Evolutionary conservation across 345 rosid species (phyloP).

Genomic region (Hirschfeldia incana): DNA sequence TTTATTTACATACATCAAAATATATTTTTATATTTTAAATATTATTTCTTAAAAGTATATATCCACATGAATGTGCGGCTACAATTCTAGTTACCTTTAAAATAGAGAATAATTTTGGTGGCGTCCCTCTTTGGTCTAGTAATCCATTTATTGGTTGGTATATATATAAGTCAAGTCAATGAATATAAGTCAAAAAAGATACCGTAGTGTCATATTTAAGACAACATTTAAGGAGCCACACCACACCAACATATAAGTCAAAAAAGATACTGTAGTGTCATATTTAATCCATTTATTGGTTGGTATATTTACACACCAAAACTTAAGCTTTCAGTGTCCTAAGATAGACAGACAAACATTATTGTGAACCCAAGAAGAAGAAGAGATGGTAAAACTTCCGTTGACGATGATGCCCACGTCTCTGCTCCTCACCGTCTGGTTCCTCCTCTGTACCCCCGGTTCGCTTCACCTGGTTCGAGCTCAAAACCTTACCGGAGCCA

Average conservation of each 20-base stretch:
- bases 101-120: too few species aligned
- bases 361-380: not conserved
- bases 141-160: too few species aligned
- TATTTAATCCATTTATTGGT: too few species aligned
- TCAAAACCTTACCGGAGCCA: constrained; percentile 25
- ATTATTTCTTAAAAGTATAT: too few species aligned
- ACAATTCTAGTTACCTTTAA: too few species aligned
- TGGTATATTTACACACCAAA: not conserved
- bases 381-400: not conserved
- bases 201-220: not conserved
- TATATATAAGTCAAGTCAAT: not conserved
- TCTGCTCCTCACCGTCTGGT: constrained; percentile 22
- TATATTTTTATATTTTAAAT: too few species aligned
- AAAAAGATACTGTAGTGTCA: too few species aligned
- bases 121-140: too few species aligned
- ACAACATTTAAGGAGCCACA: not conserved
- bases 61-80: too few species aligned
- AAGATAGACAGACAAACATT: not conserved
- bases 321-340: not conserved
- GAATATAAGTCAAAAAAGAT: not conserved
- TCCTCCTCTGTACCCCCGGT: constrained; percentile 14
- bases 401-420: not conserved
- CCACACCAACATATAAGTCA: too few species aligned
- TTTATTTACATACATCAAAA: too few species aligned
- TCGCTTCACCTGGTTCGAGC: constrained; percentile 23